phyloP scores from a whole-genome alignment of 352 stramenopile species.

The Saprolegnia diclina region DNA sequence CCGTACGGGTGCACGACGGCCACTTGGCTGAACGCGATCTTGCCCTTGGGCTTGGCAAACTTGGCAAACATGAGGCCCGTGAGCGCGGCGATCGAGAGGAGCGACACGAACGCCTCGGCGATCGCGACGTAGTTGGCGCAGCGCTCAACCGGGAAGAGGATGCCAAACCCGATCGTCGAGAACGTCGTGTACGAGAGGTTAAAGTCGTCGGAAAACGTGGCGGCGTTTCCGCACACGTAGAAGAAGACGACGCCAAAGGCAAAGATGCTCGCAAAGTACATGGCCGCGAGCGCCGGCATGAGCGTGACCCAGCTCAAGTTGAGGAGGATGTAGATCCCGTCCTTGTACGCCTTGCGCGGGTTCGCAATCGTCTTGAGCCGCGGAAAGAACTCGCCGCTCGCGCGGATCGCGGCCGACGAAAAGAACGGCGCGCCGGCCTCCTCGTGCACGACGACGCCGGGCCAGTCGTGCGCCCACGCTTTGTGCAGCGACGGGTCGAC shows the following conservation, averaged over 20 bases:
- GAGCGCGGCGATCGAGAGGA: slow-evolving; percentile 71
- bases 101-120: slow-evolving; percentile 70
- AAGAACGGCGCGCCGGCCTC: slow-evolving; percentile 43
- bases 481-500: not conserved
- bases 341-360: slow-evolving; percentile 66
- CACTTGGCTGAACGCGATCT: slow-evolving; percentile 75
- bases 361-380: slow-evolving; percentile 52
- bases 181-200: slow-evolving; percentile 80
- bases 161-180: slow-evolving; percentile 74
- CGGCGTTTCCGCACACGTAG: slow-evolving; percentile 48
- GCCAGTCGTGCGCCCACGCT: slow-evolving; percentile 75
- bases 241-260: slow-evolving; percentile 48
- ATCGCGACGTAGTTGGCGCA: slow-evolving; percentile 68
- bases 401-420: slow-evolving; percentile 52
- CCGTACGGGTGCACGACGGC: slow-evolving; percentile 76
- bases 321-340: slow-evolving; percentile 76
- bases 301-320: slow-evolving; percentile 79
- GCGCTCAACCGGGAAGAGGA: slow-evolving; percentile 60
- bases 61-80: slow-evolving; percentile 83
- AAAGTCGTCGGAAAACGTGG: slow-evolving; percentile 51
- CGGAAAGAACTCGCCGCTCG: slow-evolving; percentile 50
- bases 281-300: slow-evolving; percentile 39
- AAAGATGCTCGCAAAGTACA: slow-evolving; percentile 45
- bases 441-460: slow-evolving; percentile 62
- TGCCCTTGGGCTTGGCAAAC: slow-evolving; percentile 73